Percentiles rank a stretch among this genome's conserved stretches.
phyloP scores from a whole-genome alignment of 176 grass and related monocot species.

The Chrysopogon serrulatus region DNA sequence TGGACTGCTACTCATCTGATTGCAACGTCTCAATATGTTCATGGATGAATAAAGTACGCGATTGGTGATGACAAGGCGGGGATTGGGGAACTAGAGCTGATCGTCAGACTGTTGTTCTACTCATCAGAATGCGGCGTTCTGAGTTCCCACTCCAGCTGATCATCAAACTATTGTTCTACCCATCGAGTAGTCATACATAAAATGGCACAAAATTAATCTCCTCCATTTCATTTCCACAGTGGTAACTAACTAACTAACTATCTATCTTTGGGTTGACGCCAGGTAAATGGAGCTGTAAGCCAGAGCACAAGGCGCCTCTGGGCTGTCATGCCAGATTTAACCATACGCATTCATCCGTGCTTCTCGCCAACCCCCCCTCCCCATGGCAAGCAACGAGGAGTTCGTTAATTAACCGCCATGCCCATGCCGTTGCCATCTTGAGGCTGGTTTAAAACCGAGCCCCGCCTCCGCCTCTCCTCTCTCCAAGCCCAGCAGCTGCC shows the following conservation, averaged over 20 bases:
- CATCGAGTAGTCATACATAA: no score
- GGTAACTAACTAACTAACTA: no score
- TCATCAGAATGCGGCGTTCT: background rate
- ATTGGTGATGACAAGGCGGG: background rate
- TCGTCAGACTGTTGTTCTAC: no score
- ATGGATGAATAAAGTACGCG: background rate
- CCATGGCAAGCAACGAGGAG: conserved; percentile 3
- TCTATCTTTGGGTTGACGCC: conserved; percentile 30
- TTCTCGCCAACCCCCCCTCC: background rate
- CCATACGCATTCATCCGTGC: background rate
- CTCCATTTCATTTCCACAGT: no score
- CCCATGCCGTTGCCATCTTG: background rate
- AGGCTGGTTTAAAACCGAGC: conserved; percentile 19
- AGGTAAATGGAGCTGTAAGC: background rate
- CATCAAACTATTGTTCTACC: no score
- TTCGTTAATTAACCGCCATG: conserved; percentile 31
- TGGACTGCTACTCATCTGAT: background rate
- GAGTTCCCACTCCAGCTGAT: background rate
- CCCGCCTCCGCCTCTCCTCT: background rate
- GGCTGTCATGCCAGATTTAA: conserved; percentile 24
- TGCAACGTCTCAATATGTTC: background rate
- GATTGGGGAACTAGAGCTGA: no score
- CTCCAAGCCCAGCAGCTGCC: background rate
- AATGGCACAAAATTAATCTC: no score
- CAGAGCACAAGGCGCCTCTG: background rate